A percentile compares a stretch with the other conserved stretches of the same genome.
Evolutionary conservation across 805 yeast species (phyloP).

Genomic region (Candida michaelii): DNA sequence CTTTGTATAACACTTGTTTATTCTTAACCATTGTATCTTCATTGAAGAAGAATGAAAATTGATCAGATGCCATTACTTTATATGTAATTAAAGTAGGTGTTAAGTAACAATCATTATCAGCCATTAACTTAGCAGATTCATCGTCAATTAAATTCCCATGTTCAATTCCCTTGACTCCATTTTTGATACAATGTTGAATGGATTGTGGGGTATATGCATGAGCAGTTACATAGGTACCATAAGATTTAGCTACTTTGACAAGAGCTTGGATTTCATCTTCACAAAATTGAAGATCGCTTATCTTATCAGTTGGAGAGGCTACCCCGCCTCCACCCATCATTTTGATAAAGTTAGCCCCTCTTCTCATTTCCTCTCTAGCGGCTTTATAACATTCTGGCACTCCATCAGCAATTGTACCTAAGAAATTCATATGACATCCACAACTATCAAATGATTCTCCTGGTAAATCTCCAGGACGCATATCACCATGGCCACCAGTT

Average conservation of each 20-base stretch:
- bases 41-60: constrained; percentile 20
- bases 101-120: constrained; percentile 19
- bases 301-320: constrained; percentile 21
- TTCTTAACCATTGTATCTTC: constrained; percentile 14
- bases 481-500: constrained; percentile 29
- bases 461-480: constrained; percentile 20
- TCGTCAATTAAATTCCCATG: constrained; percentile 28
- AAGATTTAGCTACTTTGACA: constrained; percentile 23
- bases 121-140: constrained; percentile 24
- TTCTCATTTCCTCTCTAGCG: constrained; percentile 24
- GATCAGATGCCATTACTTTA: constrained; percentile 27
- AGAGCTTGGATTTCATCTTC: constrained; percentile 25
- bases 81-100: constrained; percentile 28
- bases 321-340: constrained; percentile 31
- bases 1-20: constrained; percentile 19
- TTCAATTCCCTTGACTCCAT: constrained; percentile 28
- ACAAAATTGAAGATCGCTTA: constrained; percentile 23
- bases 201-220: constrained; percentile 25
- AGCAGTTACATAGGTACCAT: constrained; percentile 26
- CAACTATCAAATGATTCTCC: constrained; percentile 23
- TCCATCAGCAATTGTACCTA: constrained; percentile 25
- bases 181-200: constrained; percentile 21
- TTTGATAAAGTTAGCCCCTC: constrained; percentile 25
- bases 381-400: constrained; percentile 22
- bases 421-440: constrained; percentile 19